Base-by-base conservation (phyloP, 2,329 filamentous ascomycete species). In the Trichophaea hybrida region DNA sequence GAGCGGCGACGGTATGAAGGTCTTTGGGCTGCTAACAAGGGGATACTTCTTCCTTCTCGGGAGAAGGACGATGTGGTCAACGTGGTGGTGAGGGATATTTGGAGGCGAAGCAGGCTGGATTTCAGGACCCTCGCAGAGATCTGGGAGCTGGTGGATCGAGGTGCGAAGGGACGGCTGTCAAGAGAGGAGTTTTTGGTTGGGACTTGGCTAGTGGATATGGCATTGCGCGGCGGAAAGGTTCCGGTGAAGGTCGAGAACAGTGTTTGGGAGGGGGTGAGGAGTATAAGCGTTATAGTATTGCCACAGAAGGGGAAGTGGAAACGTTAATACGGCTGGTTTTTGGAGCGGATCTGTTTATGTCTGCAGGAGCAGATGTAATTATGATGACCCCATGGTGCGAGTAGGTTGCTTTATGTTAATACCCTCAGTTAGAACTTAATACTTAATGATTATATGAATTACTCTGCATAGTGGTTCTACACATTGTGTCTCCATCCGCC, bases 1-100 rank as follows among this genome's bases (percentile, higher is more conserved):
- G 86, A 93, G 69, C 76, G 85, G n/a, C 86, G 85, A 68, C 78
- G 87, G 1, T 93, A 93, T 71, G 87, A 91, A 71, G 87, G 85
- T 1, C 79, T 93, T 1, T 93, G 86, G 86, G 87, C 87, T 1
- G 87, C 85, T 46, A 93, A 93, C 68, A 80, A 82, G 53, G 86
- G 86, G 0, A 60, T 81, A 63, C 53, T 62, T n/a, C 54, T 64
- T 4, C 15, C 24, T 37, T 15, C 53, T 56, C 59, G 2, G 31
- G 58, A 5, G 5, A 50, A 15, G 33, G 44, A 57, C 63, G 4
- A 49, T 64, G 83, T 91, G 2, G 76, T 78, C 37, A 85, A 83
- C 67, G 72, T 88, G 0, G 79, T 89, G 5, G 84, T 82, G 1
- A 75, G 82, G 17, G 86, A 93, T 65, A 79, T 93, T n/a, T 93